phyloP scores from a whole-genome alignment of 2,329 filamentous ascomycete genomes.

The Zasmidium cellare region DNA sequence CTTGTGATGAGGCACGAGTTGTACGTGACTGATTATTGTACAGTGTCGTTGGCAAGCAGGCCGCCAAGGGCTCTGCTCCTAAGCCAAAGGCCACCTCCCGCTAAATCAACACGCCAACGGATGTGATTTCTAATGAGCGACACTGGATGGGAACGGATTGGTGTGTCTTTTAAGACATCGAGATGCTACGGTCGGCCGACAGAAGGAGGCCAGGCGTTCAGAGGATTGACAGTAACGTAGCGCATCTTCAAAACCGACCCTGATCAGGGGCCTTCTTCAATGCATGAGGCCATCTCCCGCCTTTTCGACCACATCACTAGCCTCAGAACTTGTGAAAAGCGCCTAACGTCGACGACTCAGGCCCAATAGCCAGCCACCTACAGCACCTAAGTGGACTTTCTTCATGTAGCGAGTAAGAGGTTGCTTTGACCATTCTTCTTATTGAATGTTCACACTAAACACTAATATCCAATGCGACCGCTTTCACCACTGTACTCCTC shows the following conservation, averaged over 20 bases:
- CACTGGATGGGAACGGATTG: background rate
- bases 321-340: too few species aligned
- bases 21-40: slow-evolving; percentile 9
- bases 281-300: too few species aligned
- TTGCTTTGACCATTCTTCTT: too few species aligned
- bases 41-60: slow-evolving; percentile 88
- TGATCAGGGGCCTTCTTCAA: background rate
- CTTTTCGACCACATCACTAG: too few species aligned
- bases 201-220: slow-evolving; percentile 1
- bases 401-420: too few species aligned
- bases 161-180: background rate
- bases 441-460: too few species aligned
- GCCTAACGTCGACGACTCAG: too few species aligned
- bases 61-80: slow-evolving; percentile 81
- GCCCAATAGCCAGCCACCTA: background rate
- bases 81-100: slow-evolving; percentile 87
- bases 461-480: too few species aligned
- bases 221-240: slow-evolving; percentile 7
- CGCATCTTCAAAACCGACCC: background rate
- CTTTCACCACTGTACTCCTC: too few species aligned
- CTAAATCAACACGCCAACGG: slow-evolving; percentile 54
- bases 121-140: background rate
- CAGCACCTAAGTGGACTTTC: slow-evolving; percentile 2
- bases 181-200: slow-evolving; percentile 4
- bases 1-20: background rate